Evolutionary conservation across 83 land plant genomes (phyloP).

Genomic region (Larix sibirica): DNA sequence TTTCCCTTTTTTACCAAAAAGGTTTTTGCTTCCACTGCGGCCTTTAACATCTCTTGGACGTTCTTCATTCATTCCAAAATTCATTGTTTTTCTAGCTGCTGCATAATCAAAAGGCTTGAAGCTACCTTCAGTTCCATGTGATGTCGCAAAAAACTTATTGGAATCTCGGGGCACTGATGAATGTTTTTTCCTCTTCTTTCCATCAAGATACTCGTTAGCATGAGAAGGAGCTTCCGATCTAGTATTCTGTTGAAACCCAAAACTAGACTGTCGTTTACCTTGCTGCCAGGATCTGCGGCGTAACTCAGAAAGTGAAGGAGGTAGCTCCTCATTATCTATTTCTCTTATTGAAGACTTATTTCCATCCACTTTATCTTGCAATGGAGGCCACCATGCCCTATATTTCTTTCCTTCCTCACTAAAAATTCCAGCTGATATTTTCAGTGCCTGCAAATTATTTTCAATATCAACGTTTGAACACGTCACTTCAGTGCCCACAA

Average conservation of each 20-base stretch:
- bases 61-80: slow-evolving; percentile 23
- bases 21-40: slow-evolving; percentile 7
- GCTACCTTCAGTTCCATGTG: slow-evolving; percentile 17
- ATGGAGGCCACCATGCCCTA: slow-evolving; percentile 8
- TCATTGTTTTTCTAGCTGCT: slow-evolving; percentile 52
- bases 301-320: slow-evolving; percentile 13
- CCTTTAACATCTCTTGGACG: slow-evolving; percentile 8
- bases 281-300: neutral
- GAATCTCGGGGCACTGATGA: neutral
- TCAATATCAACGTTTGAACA: neutral
- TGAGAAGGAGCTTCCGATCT: neutral
- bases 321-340: slow-evolving; percentile 4
- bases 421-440: slow-evolving; percentile 1
- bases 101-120: slow-evolving; percentile 75
- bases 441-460: neutral
- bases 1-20: slow-evolving; percentile 4
- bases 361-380: neutral
- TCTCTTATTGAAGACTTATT: neutral
- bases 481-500: neutral
- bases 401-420: neutral
- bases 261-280: neutral
- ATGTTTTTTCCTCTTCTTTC: slow-evolving; percentile 1
- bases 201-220: neutral
- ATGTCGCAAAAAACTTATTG: neutral
- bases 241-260: neutral